Conservation (phyloP, 1,284 basidiomycete species). For the Paramarasmius palmivorus region DNA sequence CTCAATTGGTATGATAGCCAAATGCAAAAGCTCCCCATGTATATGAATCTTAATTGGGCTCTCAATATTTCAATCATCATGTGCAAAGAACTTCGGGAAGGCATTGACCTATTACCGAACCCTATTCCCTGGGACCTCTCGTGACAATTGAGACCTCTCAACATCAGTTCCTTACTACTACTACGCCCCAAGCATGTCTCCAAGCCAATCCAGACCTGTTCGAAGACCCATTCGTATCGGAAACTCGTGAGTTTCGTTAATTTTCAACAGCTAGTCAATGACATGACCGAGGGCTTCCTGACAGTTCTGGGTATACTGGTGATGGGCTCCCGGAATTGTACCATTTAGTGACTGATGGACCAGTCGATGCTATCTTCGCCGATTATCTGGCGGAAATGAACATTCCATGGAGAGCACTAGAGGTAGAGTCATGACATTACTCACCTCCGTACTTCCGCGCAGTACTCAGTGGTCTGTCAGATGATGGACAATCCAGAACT, state of each 20-base stretch:
- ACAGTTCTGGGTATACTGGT: slow-evolving; percentile 14
- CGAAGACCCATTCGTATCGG: slow-evolving; percentile 4
- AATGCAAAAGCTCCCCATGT: too few relatives aligned
- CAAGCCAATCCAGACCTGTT: not conserved
- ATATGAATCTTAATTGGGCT: too few relatives aligned
- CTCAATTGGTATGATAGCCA: too few relatives aligned
- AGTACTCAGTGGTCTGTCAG: not conserved
- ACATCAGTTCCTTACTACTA: too few relatives aligned
- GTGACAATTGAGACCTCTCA: too few relatives aligned
- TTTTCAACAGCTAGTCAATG: not conserved
- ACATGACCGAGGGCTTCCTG: too few relatives aligned
- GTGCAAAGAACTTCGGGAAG: too few relatives aligned
- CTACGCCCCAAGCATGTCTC: not conserved
- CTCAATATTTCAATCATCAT: too few relatives aligned
- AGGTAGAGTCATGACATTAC: too few relatives aligned
- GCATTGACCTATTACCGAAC: too few relatives aligned
- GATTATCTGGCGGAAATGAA: slow-evolving; percentile 24
- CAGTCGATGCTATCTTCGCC: slow-evolving; percentile 23
- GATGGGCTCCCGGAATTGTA: slow-evolving; percentile 14
- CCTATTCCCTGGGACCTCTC: too few relatives aligned
- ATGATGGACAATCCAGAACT: slow-evolving; percentile 11
- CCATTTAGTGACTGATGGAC: slow-evolving; percentile 15
- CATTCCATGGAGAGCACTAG: slow-evolving; percentile 16
- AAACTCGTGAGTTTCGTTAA: not conserved
- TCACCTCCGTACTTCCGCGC: too few relatives aligned